These are phyloP conservation scores for Coemansia sp. DNA, from an alignment of 192 early-diverging fungal genomes.

Conservation along the genomic window DNA sequence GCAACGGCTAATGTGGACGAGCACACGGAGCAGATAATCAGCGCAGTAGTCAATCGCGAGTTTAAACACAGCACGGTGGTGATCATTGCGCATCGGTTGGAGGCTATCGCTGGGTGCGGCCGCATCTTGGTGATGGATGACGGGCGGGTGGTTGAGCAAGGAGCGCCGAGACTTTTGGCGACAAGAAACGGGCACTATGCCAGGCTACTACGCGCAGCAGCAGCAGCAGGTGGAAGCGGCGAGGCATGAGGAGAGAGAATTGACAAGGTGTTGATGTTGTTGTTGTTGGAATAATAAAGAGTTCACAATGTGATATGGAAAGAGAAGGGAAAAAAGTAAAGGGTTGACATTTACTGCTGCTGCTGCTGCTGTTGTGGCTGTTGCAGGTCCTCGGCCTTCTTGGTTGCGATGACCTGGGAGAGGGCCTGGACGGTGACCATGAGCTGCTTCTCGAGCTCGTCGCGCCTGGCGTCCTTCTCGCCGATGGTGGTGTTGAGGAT, in stretches of 20 bases:
- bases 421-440: conserved; percentile 53
- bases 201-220: conserved; percentile 5
- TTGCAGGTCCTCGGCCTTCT: conserved; percentile 43
- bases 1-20: conserved; percentile 57
- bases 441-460: conserved; percentile 53
- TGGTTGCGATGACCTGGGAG: conserved; percentile 47
- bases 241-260: neutral
- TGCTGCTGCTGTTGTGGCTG: conserved; percentile 9
- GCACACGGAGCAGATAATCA: conserved; percentile 54
- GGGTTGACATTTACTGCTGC: neutral
- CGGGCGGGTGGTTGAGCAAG: conserved; percentile 61
- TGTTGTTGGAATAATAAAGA: neutral
- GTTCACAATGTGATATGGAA: neutral
- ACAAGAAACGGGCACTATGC: conserved; percentile 6
- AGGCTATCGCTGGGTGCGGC: conserved; percentile 56
- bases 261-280: neutral
- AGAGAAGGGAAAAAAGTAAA: neutral
- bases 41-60: conserved; percentile 51
- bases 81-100: conserved; percentile 70
- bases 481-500: conserved; percentile 39
- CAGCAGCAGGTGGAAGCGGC: neutral
- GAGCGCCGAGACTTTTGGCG: conserved; percentile 52
- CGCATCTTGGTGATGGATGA: conserved; percentile 61
- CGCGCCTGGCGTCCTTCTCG: conserved; percentile 53
- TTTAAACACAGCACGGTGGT: conserved; percentile 63